phyloP scores from a whole-genome alignment of 495 filamentous ascomycete species.

The Penicillium fimorum region DNA sequence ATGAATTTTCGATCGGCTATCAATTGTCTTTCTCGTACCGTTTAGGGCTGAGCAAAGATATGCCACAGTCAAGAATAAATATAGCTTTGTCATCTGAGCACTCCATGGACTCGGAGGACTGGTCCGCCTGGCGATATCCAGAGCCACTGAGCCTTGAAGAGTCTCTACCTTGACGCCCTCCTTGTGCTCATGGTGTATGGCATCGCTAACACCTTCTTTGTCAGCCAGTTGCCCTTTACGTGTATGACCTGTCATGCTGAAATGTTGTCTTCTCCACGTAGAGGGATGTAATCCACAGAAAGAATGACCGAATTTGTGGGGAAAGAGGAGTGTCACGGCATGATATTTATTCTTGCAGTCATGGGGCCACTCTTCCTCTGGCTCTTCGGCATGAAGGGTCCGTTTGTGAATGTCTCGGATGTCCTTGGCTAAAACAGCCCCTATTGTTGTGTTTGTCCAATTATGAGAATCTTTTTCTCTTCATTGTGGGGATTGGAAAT shows the following conservation, averaged over 20 bases:
- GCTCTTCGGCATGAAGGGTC: not conserved
- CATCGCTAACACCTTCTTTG: not conserved
- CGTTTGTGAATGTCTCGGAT: not conserved
- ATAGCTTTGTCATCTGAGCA: conserved; percentile 12
- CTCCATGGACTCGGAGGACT: conserved; percentile 18
- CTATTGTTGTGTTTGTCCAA: not conserved
- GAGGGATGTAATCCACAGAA: not conserved
- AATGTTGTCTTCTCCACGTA: not conserved
- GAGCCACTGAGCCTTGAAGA: conserved; percentile 16
- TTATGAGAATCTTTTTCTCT: not conserved
- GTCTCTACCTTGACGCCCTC: conserved; percentile 15
- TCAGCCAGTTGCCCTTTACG: not conserved
- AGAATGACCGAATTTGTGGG: not conserved
- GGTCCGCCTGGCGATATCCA: conserved; percentile 15
- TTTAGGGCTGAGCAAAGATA: conserved; percentile 15
- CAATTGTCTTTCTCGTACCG: not conserved
- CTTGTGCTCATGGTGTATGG: conserved; percentile 8
- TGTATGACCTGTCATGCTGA: conserved; percentile 6
- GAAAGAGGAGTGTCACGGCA: not conserved
- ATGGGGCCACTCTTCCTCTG: not conserved
- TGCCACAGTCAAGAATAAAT: conserved; percentile 10
- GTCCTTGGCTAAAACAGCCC: conserved; percentile 14
- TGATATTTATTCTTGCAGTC: not conserved
- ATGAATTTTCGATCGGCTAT: not conserved
- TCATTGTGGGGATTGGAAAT: not conserved